phyloP scores from a whole-genome alignment of 305 asterid species.

The Solanum hybrid region DNA sequence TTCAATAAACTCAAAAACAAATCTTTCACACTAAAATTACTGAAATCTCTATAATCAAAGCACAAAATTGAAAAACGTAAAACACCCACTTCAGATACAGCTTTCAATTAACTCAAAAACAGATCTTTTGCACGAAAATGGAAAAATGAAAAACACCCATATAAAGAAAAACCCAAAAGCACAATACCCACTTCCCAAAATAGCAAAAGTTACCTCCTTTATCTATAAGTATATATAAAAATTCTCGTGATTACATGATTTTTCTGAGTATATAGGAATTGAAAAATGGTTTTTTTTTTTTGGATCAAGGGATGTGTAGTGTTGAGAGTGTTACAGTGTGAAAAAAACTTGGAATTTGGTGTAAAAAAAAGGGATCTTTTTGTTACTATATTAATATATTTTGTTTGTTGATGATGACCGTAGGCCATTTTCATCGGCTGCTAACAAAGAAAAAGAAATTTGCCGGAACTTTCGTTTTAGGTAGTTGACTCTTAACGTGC shows the following conservation, averaged over 20 bases:
- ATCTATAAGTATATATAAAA: neutral
- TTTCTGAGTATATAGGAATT: neutral
- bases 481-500: neutral
- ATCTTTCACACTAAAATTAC: neutral
- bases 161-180: neutral
- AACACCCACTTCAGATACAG: neutral
- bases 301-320: slow-evolving; percentile 12
- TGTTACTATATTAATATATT: neutral
- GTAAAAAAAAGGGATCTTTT: neutral
- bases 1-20: neutral
- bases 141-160: neutral
- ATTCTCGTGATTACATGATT: neutral
- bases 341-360: neutral
- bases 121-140: neutral
- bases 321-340: neutral
- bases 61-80: neutral
- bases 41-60: neutral
- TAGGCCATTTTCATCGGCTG: neutral
- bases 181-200: slow-evolving; percentile 6
- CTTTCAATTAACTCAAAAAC: neutral
- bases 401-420: neutral
- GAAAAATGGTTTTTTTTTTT: neutral
- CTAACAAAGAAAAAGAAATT: neutral
- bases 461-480: neutral
- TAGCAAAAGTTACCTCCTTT: neutral